A percentile compares a stretch with the other conserved stretches of the same genome.
phyloP scores from a whole-genome alignment of 2,329 filamentous ascomycete genomes.

The Ophiostoma novo-ulmi region DNA sequence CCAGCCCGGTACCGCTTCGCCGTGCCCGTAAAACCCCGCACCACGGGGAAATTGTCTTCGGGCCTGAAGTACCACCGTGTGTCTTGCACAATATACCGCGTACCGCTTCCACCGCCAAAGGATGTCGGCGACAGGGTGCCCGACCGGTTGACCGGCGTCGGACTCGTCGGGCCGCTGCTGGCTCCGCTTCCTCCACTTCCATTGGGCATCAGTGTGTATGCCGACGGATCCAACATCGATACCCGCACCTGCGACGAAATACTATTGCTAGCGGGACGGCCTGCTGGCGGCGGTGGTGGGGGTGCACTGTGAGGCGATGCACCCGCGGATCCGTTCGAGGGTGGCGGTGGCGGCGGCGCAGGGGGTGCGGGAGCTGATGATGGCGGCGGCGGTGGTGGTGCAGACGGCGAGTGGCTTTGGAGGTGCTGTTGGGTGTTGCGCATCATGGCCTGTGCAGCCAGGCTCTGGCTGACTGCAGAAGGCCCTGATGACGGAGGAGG shows the following conservation, averaged over 20 bases:
- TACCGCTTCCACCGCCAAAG: slow-evolving; percentile 31
- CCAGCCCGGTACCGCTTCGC: slow-evolving; percentile 81
- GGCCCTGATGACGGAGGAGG: slow-evolving; percentile 34
- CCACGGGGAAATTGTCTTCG: slow-evolving; percentile 76
- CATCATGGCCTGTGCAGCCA: slow-evolving; percentile 40
- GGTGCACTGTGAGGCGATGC: slow-evolving; percentile 28
- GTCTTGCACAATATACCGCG: slow-evolving; percentile 63
- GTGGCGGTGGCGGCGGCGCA: not conserved
- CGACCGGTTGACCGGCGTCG: slow-evolving; percentile 36
- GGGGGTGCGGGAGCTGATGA: slow-evolving; percentile 34
- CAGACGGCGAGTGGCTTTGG: slow-evolving; percentile 29
- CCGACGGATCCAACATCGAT: slow-evolving; percentile 67
- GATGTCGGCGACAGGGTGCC: slow-evolving; percentile 28
- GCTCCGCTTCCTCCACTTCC: slow-evolving; percentile 49
- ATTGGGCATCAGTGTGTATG: slow-evolving; percentile 67
- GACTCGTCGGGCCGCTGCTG: slow-evolving; percentile 37
- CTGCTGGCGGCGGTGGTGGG: slow-evolving; percentile 33
- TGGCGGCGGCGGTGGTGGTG: slow-evolving; percentile 29
- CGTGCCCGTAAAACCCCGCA: slow-evolving; percentile 71
- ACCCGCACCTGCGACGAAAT: slow-evolving; percentile 45
- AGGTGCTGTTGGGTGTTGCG: slow-evolving; percentile 30
- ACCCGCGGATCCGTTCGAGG: slow-evolving; percentile 28
- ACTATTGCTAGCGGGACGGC: slow-evolving; percentile 34
- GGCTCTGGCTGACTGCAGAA: slow-evolving; percentile 35
- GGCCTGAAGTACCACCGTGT: slow-evolving; percentile 80